These are phyloP conservation scores for Blastobotrys serpentis DNA, from an alignment of 1,139 yeast species.

Conservation along the genomic window DNA sequence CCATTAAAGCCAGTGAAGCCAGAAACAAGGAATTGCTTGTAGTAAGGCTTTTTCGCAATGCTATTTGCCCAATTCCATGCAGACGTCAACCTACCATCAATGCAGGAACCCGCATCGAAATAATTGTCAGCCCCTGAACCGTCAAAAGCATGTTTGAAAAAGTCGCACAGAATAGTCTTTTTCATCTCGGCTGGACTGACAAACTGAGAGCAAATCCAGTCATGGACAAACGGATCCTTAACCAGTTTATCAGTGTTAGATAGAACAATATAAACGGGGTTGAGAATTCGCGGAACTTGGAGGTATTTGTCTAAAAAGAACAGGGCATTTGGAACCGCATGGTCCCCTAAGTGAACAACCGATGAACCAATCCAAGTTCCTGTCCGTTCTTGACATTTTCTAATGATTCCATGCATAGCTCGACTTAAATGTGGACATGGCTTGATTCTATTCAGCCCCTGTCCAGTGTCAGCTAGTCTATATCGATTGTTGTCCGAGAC, in stretches of 20 bases:
- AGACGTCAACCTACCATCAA: slow-evolving; percentile 72
- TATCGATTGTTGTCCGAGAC: slow-evolving; percentile 49
- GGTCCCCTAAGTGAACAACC: slow-evolving; percentile 74
- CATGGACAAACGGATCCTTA: slow-evolving; percentile 48
- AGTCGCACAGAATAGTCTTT: slow-evolving; percentile 57
- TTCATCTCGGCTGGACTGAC: slow-evolving; percentile 53
- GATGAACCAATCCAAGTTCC: slow-evolving; percentile 74
- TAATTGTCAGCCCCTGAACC: slow-evolving; percentile 77
- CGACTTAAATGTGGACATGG: slow-evolving; percentile 64
- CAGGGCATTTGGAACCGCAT: slow-evolving; percentile 74
- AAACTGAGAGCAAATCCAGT: slow-evolving; percentile 56
- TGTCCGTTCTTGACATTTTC: slow-evolving; percentile 58
- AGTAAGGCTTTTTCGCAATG: slow-evolving; percentile 61
- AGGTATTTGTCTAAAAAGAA: slow-evolving; percentile 72
- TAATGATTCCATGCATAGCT: slow-evolving; percentile 63
- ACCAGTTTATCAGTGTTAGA: slow-evolving; percentile 50
- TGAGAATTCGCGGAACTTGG: slow-evolving; percentile 69
- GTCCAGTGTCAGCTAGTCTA: slow-evolving; percentile 68
- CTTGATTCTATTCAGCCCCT: slow-evolving; percentile 70
- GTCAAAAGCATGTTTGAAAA: slow-evolving; percentile 73
- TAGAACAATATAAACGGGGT: slow-evolving; percentile 62
- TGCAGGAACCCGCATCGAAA: slow-evolving; percentile 76
- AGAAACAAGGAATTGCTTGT: slow-evolving; percentile 59
- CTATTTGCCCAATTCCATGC: slow-evolving; percentile 80
- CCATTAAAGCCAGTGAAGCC: slow-evolving; percentile 80